A percentile compares a stretch with the other conserved stretches of the same genome.
Evolutionary conservation across 2,329 filamentous ascomycete genomes (phyloP).

Genomic region (Xylariaceae sp.): DNA sequence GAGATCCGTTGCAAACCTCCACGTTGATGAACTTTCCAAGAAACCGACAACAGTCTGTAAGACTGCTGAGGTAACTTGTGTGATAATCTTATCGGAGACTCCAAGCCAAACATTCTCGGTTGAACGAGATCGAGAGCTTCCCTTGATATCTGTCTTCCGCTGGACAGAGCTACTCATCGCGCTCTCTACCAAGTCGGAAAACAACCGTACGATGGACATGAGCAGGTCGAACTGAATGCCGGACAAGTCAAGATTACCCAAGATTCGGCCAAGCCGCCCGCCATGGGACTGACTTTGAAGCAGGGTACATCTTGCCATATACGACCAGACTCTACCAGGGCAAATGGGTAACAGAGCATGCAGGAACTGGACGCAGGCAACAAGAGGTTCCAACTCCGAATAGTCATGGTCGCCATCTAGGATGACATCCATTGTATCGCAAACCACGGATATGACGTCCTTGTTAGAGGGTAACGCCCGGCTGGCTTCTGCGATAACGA

Average conservation of each 20-base stretch:
- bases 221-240: slow-evolving; percentile 73
- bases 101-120: slow-evolving; percentile 58
- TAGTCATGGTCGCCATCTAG: slow-evolving; percentile 59
- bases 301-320: slow-evolving; percentile 74
- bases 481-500: slow-evolving; percentile 54
- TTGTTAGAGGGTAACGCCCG: slow-evolving; percentile 51
- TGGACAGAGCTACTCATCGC: slow-evolving; percentile 64
- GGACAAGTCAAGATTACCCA: slow-evolving; percentile 77
- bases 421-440: slow-evolving; percentile 74
- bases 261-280: slow-evolving; percentile 70
- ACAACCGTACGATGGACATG: slow-evolving; percentile 65
- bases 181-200: slow-evolving; percentile 70
- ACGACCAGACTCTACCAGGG: slow-evolving; percentile 84
- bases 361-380: slow-evolving; percentile 74
- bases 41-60: slow-evolving; percentile 73
- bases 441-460: slow-evolving; percentile 76
- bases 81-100: slow-evolving; percentile 72
- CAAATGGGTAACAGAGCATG: slow-evolving; percentile 66
- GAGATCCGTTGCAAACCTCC: slow-evolving; percentile 68
- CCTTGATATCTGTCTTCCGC: slow-evolving; percentile 53
- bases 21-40: slow-evolving; percentile 78
- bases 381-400: slow-evolving; percentile 59
- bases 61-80: slow-evolving; percentile 65
- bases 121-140: slow-evolving; percentile 41
- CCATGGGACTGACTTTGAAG: slow-evolving; percentile 71